Conservation (phyloP, 202 grass and related monocot species). For the Carex arenaria region DNA sequence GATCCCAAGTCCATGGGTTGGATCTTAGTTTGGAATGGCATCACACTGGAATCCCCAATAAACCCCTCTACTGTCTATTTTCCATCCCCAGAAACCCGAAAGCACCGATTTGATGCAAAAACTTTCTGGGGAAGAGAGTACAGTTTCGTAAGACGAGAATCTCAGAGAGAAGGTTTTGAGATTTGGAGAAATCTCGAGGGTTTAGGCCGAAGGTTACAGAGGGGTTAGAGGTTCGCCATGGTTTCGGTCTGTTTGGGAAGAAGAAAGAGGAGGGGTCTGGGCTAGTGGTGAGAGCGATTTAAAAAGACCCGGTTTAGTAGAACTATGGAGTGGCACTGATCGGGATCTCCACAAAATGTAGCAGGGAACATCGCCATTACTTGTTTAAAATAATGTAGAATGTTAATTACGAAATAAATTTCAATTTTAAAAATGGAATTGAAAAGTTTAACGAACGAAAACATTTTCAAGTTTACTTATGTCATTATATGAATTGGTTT, state of each 20-base stretch:
- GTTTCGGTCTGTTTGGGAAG: background rate
- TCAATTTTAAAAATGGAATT: background rate
- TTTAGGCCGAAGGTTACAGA: constrained; percentile 23
- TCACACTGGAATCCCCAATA: constrained; percentile 33
- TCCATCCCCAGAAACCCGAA: background rate
- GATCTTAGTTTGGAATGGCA: constrained; percentile 69
- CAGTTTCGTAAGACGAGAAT: constrained; percentile 7
- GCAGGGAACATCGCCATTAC: background rate
- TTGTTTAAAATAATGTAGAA: background rate
- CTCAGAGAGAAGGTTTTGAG: background rate
- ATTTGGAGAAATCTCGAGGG: background rate
- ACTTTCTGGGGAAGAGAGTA: constrained; percentile 7
- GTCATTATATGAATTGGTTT: no score
- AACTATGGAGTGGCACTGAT: constrained; percentile 9
- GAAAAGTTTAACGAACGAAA: background rate
- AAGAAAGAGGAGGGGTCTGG: background rate
- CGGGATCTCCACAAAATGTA: background rate
- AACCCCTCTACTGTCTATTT: background rate
- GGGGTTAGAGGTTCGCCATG: constrained; percentile 22
- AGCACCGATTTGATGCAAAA: constrained; percentile 20
- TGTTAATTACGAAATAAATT: background rate
- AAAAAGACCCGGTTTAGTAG: constrained; percentile 14
- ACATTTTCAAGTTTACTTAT: background rate
- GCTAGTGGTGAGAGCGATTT: constrained; percentile 7
- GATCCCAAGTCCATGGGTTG: constrained; percentile 41